Conservation (phyloP, 2,329 filamentous ascomycete genomes). For the Cladosporium sp. region DNA sequence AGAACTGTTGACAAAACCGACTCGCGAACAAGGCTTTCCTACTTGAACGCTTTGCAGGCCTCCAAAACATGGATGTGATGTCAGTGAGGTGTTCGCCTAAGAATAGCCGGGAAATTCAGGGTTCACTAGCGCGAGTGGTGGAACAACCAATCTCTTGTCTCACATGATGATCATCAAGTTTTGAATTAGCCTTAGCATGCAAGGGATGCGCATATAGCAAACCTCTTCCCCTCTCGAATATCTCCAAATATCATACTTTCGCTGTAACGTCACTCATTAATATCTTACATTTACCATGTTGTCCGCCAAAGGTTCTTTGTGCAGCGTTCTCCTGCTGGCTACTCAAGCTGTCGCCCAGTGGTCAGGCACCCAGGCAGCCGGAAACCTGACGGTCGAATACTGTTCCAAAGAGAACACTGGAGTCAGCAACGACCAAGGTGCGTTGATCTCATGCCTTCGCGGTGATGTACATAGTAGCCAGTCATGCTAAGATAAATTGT, state of each 20-base stretch:
- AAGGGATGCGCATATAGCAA: not conserved
- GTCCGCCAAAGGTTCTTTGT: not conserved
- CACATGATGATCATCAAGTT: not conserved
- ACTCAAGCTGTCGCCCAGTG: not conserved
- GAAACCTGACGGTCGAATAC: slow-evolving; percentile 25
- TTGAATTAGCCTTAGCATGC: not conserved
- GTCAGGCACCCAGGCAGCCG: not conserved
- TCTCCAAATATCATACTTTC: not conserved
- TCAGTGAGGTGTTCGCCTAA: not conserved
- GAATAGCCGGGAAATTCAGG: slow-evolving; percentile 3
- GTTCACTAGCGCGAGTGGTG: not conserved
- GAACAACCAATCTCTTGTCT: not conserved
- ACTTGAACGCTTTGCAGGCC: slow-evolving; percentile 31
- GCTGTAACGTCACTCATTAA: slow-evolving; percentile 3
- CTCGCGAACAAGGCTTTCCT: too few species aligned
- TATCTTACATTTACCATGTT: not conserved
- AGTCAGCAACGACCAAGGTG: slow-evolving; percentile 33
- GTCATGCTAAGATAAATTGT: not conserved
- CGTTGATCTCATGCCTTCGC: slow-evolving; percentile 15
- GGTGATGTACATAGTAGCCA: not conserved
- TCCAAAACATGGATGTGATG: not conserved
- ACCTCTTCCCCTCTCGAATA: not conserved
- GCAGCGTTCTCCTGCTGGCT: slow-evolving; percentile 3
- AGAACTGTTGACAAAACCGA: too few species aligned
- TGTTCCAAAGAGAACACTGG: slow-evolving; percentile 45